Conservation (phyloP, 306 rosid species). For the Castanea mollissima region DNA sequence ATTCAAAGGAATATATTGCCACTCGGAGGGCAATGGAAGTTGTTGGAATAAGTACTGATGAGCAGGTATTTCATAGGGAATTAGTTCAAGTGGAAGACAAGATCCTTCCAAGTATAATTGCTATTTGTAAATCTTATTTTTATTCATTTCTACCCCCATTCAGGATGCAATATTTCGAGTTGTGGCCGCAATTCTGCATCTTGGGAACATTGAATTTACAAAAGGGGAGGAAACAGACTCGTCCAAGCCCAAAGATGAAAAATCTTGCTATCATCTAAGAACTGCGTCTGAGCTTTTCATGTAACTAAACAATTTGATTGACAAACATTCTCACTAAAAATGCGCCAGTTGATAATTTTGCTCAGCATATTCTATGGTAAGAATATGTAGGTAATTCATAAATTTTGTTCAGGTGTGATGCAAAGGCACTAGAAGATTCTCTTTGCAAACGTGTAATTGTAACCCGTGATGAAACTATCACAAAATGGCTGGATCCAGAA, state of each 20-base stretch:
- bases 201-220: constrained; percentile 92
- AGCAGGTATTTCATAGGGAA: constrained; percentile 63
- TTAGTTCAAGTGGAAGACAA: constrained; percentile 22
- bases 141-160: constrained; percentile 11
- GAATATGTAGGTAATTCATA: constrained; percentile 17
- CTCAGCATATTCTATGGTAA: constrained; percentile 24
- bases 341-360: constrained; percentile 14
- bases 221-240: constrained; percentile 94
- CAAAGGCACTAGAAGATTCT: constrained; percentile 90
- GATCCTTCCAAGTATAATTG: constrained; percentile 18
- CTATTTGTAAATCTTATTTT: constrained; percentile 18
- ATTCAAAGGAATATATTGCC: constrained; percentile 69
- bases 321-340: constrained; percentile 22
- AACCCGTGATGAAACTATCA: constrained; percentile 93
- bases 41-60: constrained; percentile 86
- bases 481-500: constrained; percentile 91
- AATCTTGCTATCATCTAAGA: constrained; percentile 77
- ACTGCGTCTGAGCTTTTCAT: constrained; percentile 92
- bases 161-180: constrained; percentile 98
- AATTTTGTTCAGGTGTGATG: constrained; percentile 81
- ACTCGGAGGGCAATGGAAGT: constrained; percentile 93
- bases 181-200: constrained; percentile 96
- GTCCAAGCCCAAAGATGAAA: constrained; percentile 84
- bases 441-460: constrained; percentile 98
- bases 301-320: constrained; percentile 42